phyloP scores from a whole-genome alignment of 176 grass and related monocot species.

The Thinopyrum elongatum region DNA sequence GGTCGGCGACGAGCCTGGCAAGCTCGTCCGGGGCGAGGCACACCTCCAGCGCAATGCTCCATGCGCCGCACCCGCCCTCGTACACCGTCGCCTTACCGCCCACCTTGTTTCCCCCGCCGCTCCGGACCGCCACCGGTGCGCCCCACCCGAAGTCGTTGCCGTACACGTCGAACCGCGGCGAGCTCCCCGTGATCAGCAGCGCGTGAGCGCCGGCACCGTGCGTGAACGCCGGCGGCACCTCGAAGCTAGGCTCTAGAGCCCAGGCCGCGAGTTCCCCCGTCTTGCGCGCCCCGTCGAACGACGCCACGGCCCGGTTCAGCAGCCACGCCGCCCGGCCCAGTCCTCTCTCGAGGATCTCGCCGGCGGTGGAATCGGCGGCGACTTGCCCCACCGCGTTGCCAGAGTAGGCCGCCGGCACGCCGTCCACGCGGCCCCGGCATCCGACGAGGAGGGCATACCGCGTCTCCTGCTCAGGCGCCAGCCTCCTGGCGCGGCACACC shows the following conservation, averaged over 20 bases:
- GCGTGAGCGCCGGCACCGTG: background rate
- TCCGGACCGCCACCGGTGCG: background rate
- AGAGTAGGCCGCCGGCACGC: background rate
- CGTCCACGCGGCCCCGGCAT: background rate
- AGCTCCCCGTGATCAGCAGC: background rate
- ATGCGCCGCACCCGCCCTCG: background rate
- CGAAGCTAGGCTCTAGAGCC: background rate
- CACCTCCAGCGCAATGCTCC: background rate
- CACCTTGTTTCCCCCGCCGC: background rate
- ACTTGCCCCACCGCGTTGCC: background rate
- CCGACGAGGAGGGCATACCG: background rate
- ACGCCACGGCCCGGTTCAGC: background rate
- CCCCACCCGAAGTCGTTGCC: background rate
- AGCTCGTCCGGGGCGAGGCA: background rate
- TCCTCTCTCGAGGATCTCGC: background rate
- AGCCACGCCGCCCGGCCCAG: background rate
- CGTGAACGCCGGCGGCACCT: background rate
- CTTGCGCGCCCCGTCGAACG: background rate
- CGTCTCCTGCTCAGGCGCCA: background rate
- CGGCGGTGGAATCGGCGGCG: background rate
- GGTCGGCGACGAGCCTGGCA: conserved; percentile 1
- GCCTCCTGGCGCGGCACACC: background rate
- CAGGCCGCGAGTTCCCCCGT: background rate
- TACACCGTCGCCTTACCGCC: conserved; percentile 12
- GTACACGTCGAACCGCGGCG: background rate